These are phyloP conservation scores for Ophiosphaerella narmari DNA, from an alignment of 2,329 filamentous ascomycete species.

Conservation along the genomic window DNA sequence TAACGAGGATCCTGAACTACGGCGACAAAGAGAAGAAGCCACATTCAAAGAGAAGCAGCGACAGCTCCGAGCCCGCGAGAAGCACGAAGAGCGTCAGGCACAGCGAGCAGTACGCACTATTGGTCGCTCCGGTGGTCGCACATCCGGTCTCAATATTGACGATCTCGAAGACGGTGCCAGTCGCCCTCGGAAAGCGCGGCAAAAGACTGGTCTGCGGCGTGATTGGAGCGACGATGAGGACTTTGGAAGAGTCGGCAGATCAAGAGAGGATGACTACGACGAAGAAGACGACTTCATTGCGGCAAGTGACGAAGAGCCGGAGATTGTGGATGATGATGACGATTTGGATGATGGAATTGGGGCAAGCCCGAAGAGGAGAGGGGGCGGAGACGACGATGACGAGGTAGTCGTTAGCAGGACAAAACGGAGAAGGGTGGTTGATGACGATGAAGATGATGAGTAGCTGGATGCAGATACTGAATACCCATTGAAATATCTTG, in stretches of 20 bases:
- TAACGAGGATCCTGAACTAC: constrained; percentile 74
- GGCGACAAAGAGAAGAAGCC: constrained; percentile 73
- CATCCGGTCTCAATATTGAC: constrained; percentile 61
- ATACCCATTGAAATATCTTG: not conserved
- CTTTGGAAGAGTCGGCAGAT: constrained; percentile 66
- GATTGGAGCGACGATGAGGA: constrained; percentile 75
- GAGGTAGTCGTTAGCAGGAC: constrained; percentile 38
- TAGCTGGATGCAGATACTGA: constrained; percentile 5
- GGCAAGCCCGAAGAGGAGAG: constrained; percentile 47
- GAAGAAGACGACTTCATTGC: constrained; percentile 80
- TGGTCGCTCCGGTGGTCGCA: constrained; percentile 57
- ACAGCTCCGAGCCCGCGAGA: constrained; percentile 66
- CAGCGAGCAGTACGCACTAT: constrained; percentile 58
- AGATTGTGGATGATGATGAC: constrained; percentile 64
- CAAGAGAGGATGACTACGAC: constrained; percentile 75
- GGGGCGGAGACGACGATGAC: constrained; percentile 44
- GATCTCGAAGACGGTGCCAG: constrained; percentile 61
- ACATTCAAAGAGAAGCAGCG: constrained; percentile 75
- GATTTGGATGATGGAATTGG: constrained; percentile 54
- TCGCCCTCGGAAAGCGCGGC: constrained; percentile 31
- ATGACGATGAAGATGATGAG: constrained; percentile 56
- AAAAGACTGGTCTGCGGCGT: constrained; percentile 48
- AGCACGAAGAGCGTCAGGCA: constrained; percentile 67
- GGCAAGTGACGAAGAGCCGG: constrained; percentile 72
- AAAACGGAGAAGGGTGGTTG: constrained; percentile 51